Conservation (phyloP, 2,329 filamentous ascomycete genomes). For the Esteya vermicola region DNA sequence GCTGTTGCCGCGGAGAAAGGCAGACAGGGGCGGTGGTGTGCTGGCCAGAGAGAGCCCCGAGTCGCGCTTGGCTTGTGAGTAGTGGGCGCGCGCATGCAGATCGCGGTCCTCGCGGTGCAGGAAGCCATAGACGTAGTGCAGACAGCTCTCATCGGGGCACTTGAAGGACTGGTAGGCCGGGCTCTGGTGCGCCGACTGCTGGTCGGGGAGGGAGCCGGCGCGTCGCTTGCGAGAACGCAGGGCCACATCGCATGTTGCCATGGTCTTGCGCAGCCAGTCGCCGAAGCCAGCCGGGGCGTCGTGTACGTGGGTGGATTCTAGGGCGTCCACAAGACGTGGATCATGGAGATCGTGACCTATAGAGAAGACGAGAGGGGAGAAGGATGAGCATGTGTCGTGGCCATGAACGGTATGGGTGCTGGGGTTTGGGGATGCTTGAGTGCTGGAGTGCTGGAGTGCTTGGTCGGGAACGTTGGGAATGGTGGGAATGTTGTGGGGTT, state of each 20-base stretch:
- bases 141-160: conserved; percentile 39
- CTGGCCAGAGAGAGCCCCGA: conserved; percentile 27
- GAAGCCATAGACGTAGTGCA: conserved; percentile 46
- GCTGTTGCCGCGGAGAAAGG: conserved; percentile 13
- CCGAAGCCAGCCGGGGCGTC: conserved; percentile 32
- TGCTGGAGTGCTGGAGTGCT: too few species aligned
- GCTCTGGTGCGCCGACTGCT: conserved; percentile 10
- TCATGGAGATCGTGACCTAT: conserved; percentile 30
- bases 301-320: conserved; percentile 22
- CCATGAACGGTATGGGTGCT: too few species aligned
- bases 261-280: conserved; percentile 38
- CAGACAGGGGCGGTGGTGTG: conserved; percentile 19
- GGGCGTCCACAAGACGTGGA: conserved; percentile 21
- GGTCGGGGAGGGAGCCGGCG: conserved; percentile 21
- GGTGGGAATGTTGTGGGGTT: too few species aligned
- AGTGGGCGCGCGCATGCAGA: conserved; percentile 33
- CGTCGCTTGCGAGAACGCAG: conserved; percentile 25
- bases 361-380: too few species aligned
- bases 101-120: conserved; percentile 34
- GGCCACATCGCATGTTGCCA: conserved; percentile 32
- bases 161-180: conserved; percentile 27
- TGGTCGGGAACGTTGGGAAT: too few species aligned
- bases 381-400: too few species aligned
- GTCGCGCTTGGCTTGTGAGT: conserved; percentile 26
- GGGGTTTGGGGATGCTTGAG: too few species aligned